Evolutionary conservation across 2,329 filamentous ascomycete species (phyloP), one percentile per base, ranked within the genome.

Genomic region (Neofusicoccum cordaticola): DNA sequence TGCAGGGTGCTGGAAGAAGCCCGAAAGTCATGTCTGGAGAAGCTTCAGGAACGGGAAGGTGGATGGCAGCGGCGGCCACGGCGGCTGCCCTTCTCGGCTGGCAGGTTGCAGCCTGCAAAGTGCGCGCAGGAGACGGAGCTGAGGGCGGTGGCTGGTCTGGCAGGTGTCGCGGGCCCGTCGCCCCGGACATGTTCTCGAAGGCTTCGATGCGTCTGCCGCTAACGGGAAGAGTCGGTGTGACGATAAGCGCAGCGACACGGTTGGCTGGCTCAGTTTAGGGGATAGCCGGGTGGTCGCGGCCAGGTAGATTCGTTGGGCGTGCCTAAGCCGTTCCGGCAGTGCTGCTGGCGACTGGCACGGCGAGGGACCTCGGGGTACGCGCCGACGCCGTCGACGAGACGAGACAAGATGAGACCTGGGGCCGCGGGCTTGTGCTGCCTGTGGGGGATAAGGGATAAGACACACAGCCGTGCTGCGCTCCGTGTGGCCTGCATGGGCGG

Each of bases 381-480:
- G 58, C 58, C 60, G 48, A 34, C 27, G 60, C 35, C 51, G 2
- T 41, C 34, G 31, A 11, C 8, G 50, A 56, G 50, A 56, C 45
- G 5, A 56, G 53, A 57, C 22, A 22, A 39, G 35, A 50, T 4
- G 22, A 50, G 22, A 50, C 11, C 47, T 50, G 47, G 12, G 51
- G 51, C 31, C 17, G n/a, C 42, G 34, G 58, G 53, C 53, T 57
- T 57, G 53, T 57, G 56, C 56, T 60, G 56, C 15, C 56, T 47
- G 56, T 31, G 56, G 56, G 56, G 56, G 56, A 60, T 60, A 60
- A 60, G 56, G 56, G 56, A 60, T 60, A 60, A 60, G 56, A 60
- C 56, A 60, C 31, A 60, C 27, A 60, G 56, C 56, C 56, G 42
- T 60, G 42, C 15, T 6, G 56, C 56, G 56, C 56, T 60, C 56